Evolutionary conservation across 1,284 basidiomycete genomes (phyloP), one percentile per base, ranked within the genome.

Genomic region (Salmacisia buchloeana): DNA sequence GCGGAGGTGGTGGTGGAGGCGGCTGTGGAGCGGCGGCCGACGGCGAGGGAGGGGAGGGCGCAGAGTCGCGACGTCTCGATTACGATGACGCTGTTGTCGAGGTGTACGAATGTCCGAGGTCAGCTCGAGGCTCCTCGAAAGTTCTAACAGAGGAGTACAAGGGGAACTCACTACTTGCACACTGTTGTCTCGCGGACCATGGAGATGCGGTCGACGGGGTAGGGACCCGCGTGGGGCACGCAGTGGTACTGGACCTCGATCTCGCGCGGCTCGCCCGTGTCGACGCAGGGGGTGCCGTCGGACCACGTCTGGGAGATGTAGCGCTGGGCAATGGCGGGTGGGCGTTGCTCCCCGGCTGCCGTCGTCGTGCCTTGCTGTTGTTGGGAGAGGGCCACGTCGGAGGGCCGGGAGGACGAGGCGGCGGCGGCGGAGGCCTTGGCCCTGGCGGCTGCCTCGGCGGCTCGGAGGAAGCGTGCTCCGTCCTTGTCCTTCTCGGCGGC

Each of bases 121-220:
- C n/a, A n/a, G n/a, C n/a, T n/a, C n/a, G n/a, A n/a, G n/a, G n/a
- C n/a, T n/a, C n/a, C n/a, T 33, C 49, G 15, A 29, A 31, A 31
- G 7, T 33, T 7, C 3, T 13, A 38, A n/a, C n/a, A 12, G 27
- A 13, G 3, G 3, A 25, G 45, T 23, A 12, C 23, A 15, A 27
- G 7, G 21, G 3, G 27, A 3, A 54, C 49, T 54, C 29, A 54
- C 49, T 77, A 77, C 60, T 71, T 73, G 66, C 75, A 77, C 29
- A 69, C 75, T 13, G 74, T 77, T 21, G 72, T 73, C 64, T 77
- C 75, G 62, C 75, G 75, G 59, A 77, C 65, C 56, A 72, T 64
- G 38, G 69, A 62, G 52, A 77, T 77, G 4, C 72, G 63, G 33
- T 72, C 72, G 12, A 65, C 66, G 36, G 63, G 58, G 9, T 33